Percentiles rank a stretch among this genome's conserved stretches.
phyloP scores from a whole-genome alignment of 495 filamentous ascomycete species.

The Lasiosphaeris hirsuta region DNA sequence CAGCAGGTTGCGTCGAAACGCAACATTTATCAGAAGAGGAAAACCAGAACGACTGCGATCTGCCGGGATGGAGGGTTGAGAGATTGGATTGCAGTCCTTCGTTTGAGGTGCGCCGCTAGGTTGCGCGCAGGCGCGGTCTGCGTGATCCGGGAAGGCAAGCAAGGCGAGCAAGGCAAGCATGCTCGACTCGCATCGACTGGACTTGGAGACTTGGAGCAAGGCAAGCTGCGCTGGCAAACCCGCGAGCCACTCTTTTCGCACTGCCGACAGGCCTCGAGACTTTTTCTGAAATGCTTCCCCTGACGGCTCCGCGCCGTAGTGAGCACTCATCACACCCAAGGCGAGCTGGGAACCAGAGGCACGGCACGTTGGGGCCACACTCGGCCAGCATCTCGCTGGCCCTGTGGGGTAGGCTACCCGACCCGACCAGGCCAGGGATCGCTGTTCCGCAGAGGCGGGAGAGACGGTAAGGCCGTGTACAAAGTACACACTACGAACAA shows the following conservation, averaged over 20 bases:
- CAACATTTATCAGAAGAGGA: neutral
- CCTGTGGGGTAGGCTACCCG: slow-evolving; percentile 9
- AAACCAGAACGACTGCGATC: neutral
- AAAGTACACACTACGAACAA: no score
- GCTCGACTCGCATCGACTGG: no score
- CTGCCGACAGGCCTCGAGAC: no score
- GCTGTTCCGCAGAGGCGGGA: slow-evolving; percentile 10
- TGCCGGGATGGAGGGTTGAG: slow-evolving; percentile 14
- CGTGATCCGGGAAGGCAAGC: neutral
- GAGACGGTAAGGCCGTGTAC: slow-evolving; percentile 1
- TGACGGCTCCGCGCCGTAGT: no score
- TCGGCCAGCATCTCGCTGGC: neutral
- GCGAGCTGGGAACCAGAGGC: no score
- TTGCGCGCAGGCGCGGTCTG: slow-evolving; percentile 11
- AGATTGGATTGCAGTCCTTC: slow-evolving; percentile 10
- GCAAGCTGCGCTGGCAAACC: no score
- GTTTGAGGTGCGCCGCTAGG: slow-evolving; percentile 13
- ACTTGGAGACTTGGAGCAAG: no score
- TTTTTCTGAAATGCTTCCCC: no score
- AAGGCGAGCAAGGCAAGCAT: no score
- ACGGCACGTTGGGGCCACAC: no score
- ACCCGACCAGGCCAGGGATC: neutral
- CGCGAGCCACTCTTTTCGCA: no score
- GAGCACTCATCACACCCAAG: no score
- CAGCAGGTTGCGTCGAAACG: neutral